phyloP scores from a whole-genome alignment of 2,329 filamentous ascomycete genomes.

The Arthrobotrys musiformis region DNA sequence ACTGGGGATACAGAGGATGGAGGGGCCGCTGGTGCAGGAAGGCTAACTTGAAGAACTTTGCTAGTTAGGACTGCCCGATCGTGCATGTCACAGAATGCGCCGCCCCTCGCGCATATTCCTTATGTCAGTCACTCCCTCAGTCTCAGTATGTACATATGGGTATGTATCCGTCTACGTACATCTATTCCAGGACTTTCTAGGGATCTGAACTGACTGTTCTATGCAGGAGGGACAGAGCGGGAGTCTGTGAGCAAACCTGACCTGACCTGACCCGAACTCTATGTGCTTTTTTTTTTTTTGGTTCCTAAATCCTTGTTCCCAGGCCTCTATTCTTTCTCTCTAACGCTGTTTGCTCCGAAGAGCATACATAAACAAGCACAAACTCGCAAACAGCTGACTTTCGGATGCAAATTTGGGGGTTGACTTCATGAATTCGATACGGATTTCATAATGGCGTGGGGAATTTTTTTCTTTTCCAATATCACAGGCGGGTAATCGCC shows the following conservation, averaged over 20 bases:
- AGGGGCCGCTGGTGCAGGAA: conserved; percentile 12
- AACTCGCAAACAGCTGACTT: conserved; percentile 19
- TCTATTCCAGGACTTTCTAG: neutral
- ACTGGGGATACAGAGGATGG: neutral
- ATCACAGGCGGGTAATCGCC: conserved; percentile 19
- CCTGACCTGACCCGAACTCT: too few relatives aligned
- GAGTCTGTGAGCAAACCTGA: conserved; percentile 51
- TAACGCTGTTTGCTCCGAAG: conserved; percentile 49
- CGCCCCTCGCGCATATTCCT: conserved; percentile 19
- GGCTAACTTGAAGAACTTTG: conserved; percentile 15
- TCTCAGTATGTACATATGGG: neutral
- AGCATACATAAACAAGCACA: neutral
- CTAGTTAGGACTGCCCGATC: conserved; percentile 22
- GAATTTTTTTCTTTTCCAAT: neutral
- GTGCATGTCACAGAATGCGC: conserved; percentile 53
- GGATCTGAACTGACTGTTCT: neutral
- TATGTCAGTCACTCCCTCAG: neutral
- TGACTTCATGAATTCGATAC: conserved; percentile 40
- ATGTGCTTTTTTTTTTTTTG: conserved; percentile 7
- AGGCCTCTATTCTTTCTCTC: conserved; percentile 16
- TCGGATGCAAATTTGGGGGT: conserved; percentile 26
- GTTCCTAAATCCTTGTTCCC: conserved; percentile 47
- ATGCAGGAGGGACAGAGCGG: conserved; percentile 44
- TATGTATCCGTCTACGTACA: neutral
- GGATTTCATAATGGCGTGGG: conserved; percentile 40